A percentile compares a stretch with the other conserved stretches of the same genome.
Conservation (phyloP, 106 monocot genomes). For the Platanthera guangdongensis region DNA sequence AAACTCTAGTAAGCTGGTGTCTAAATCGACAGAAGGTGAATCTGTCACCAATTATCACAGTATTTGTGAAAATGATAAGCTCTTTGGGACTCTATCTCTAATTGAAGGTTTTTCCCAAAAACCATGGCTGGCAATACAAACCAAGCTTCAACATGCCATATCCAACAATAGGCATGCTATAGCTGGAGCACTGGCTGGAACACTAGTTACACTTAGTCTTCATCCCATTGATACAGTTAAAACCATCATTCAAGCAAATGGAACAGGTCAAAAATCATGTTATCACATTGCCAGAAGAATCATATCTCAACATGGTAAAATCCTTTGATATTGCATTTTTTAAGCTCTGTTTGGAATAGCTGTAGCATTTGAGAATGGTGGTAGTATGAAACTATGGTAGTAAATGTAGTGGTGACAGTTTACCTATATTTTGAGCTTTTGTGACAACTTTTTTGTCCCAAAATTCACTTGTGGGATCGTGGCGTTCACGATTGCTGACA, state of each 20-base stretch:
- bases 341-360: background rate
- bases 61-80: slow-evolving; percentile 12
- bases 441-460: no score
- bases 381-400: no score
- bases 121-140: slow-evolving; percentile 16
- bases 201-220: slow-evolving; percentile 72
- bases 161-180: slow-evolving; percentile 57
- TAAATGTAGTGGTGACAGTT: no score
- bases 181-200: slow-evolving; percentile 92
- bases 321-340: background rate
- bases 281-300: slow-evolving; percentile 33
- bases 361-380: background rate
- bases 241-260: slow-evolving; percentile 72
- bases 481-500: no score
- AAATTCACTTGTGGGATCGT: no score
- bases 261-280: slow-evolving; percentile 26
- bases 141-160: slow-evolving; percentile 36
- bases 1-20: slow-evolving; percentile 9
- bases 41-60: slow-evolving; percentile 12
- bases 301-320: slow-evolving; percentile 67
- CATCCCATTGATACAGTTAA: slow-evolving; percentile 96
- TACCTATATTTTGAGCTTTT: no score
- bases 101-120: slow-evolving; percentile 5
- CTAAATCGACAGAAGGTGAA: slow-evolving; percentile 19
- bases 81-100: slow-evolving; percentile 2